A percentile compares a stretch with the other conserved stretches of the same genome.
phyloP scores from a whole-genome alignment of 2,329 filamentous ascomycete species.

The Colletotrichum sp. region DNA sequence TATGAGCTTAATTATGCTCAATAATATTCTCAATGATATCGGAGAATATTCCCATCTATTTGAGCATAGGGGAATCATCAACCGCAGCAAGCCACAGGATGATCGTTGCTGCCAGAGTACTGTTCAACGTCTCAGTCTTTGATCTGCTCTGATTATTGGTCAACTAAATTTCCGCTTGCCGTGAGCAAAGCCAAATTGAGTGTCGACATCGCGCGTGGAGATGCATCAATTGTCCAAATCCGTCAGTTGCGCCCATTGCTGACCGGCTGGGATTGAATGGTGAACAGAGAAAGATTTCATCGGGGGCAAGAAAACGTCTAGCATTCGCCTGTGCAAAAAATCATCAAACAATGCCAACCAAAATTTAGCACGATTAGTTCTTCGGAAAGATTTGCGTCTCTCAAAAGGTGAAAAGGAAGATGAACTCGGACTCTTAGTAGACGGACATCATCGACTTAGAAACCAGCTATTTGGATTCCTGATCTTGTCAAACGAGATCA shows the following conservation, averaged over 20 bases:
- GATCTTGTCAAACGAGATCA: neutral
- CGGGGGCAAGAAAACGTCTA: neutral
- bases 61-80: neutral
- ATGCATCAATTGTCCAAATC: neutral
- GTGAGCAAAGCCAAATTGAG: neutral
- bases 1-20: neutral
- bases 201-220: neutral
- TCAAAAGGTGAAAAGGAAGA: neutral
- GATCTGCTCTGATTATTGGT: neutral
- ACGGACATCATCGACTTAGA: neutral
- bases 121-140: neutral
- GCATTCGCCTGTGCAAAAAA: neutral
- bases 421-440: fast-evolving
- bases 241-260: neutral
- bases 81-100: neutral
- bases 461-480: neutral
- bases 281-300: neutral
- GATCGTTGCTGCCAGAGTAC: neutral
- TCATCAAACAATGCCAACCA: neutral
- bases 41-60: neutral
- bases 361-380: neutral
- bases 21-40: neutral
- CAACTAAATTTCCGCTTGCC: neutral
- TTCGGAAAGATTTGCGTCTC: neutral
- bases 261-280: neutral